Base-by-base conservation (phyloP, 148 eudicot genomes). In the Silene conica region DNA sequence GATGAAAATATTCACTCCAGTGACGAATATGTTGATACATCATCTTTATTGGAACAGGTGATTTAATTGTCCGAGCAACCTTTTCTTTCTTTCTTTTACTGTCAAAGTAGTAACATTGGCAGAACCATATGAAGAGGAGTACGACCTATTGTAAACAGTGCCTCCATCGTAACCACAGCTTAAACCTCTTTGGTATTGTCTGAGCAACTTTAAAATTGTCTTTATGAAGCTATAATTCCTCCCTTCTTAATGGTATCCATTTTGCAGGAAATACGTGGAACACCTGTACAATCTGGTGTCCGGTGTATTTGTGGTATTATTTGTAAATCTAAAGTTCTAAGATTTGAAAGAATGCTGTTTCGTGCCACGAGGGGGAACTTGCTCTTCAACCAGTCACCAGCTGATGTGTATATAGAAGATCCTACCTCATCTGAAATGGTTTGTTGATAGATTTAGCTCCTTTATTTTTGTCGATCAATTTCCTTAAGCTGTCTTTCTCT, bases 351-450 rank as follows among this genome's bases (percentile, higher is more conserved):
- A 78, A 96, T 96, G 89, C 69, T 96, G 82, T 96, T 96, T 78
- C 99, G 97, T 73, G 96, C 99, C 65, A 96, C 99, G 31, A 96
- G 99, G 76, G 99, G 99, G 54, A 96, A 96, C 80, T 83, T 96
- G 96, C 87, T 90, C 81, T 96, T 96, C 85, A 90, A 92, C 85
- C 99, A 90, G 80, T 87, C 97, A 54, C 84, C 90, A 46, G 90
- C 92, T 54, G 96, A 96, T 74, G 96, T 90, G 77, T 82, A 81
- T 74, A 89, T 92, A 69, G 69, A 85, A 83, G 99, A 96, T 89
- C 97, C 97, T 67, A 80, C 77, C 56, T 87, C 97, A 78, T 76
- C 89, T 59, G 99, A 96, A 83, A 82, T 72, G 96, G 99, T 94
- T 55, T 73, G 80, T 62, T 71, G 80, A 77, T 74, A 71, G 25